Base-by-base conservation (phyloP, 257 asterid genomes). In the Primulina huaijiensis region DNA sequence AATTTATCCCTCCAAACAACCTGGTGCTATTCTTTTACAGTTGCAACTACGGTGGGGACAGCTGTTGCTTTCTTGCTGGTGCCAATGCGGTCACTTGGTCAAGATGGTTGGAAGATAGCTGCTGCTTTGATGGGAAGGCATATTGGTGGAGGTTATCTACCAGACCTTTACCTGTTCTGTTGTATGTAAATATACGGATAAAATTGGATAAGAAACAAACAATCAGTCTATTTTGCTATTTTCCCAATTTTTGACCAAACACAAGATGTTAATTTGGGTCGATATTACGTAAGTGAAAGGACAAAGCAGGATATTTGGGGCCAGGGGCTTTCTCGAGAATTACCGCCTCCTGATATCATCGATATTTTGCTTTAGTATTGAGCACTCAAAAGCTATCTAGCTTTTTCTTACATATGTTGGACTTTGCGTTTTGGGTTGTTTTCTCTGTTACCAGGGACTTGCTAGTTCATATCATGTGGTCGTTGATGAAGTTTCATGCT, bases 61-160 rank as follows among this genome's bases (percentile, higher is more conserved):
- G 82, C 57, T 30, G 85, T 84, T 81, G 98, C 97, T n/a, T 84
- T 88, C 78, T 34, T 81, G 55, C 1, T 88, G 52, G 96, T 92
- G 77, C 98, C 97, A 6, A 92, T 92, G 98, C 78, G 90, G 30
- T 85, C 96, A 2, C 90, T 92, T 38, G 97, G 97, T 60, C 66
- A 67, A 59, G 98, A 92, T 77, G 86, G 87, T 62, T 92, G 98
- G 98, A 92, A 90, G 80, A 90, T 92, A 62, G 98, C 98, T 62
- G 96, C 98, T 67, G 97, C 98, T 19, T 78, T 92, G 14, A 92
- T 92, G 98, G 98, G 98, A 70, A 84, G 98, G 74, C 98, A 92
- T 77, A 90, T 92, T 64, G 98, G 98, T 71, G 98, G 97, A 88
- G 97, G 98, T 92, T 80, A 75, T 55, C 40, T 17, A 34, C 35